These are phyloP conservation scores for Striga hermonthica DNA, from an alignment of 305 asterid genomes.

Conservation along the genomic window DNA sequence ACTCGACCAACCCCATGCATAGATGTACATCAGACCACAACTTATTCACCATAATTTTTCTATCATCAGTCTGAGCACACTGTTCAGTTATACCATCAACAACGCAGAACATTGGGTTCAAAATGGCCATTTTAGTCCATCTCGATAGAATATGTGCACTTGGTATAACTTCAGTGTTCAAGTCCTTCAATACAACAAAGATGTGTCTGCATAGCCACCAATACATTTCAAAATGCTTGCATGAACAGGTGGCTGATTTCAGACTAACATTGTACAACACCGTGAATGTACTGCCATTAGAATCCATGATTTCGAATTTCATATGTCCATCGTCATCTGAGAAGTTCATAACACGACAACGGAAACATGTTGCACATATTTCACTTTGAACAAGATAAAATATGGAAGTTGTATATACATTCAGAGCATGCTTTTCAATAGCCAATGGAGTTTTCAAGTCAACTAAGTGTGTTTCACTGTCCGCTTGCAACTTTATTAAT, in stretches of 20 bases:
- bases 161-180: too few relatives aligned
- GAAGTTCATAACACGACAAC: background rate
- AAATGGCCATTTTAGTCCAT: too few relatives aligned
- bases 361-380: background rate
- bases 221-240: background rate
- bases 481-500: background rate
- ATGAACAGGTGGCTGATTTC: background rate
- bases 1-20: too few relatives aligned
- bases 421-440: background rate
- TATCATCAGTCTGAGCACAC: too few relatives aligned
- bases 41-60: too few relatives aligned
- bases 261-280: background rate
- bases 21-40: too few relatives aligned
- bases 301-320: background rate
- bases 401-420: background rate
- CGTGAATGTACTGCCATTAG: background rate
- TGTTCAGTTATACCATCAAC: too few relatives aligned
- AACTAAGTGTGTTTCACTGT: background rate
- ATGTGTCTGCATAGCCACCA: too few relatives aligned
- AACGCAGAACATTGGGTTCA: too few relatives aligned
- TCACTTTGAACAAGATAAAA: background rate
- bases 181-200: too few relatives aligned
- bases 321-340: background rate
- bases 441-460: background rate
- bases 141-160: too few relatives aligned